These are phyloP conservation scores for Rhodotorula sp. DNA, from an alignment of 1,284 basidiomycete genomes.

Conservation along the genomic window DNA sequence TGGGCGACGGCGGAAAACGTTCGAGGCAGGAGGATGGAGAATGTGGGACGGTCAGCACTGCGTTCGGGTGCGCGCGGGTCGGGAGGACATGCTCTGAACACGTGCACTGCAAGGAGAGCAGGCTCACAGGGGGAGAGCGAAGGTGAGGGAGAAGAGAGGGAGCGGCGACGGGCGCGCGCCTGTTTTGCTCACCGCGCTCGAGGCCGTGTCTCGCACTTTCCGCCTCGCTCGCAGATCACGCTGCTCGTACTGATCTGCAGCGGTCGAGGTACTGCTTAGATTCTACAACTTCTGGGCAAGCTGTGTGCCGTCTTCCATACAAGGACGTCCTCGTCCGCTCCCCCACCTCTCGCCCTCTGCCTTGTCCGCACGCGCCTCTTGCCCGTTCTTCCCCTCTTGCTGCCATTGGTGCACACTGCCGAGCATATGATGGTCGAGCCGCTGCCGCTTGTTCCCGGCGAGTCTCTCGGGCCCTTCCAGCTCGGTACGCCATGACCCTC, in stretches of 20 bases:
- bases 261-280: too few species aligned
- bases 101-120: neutral
- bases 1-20: neutral
- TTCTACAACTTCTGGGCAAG: too few species aligned
- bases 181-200: neutral
- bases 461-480: conserved; percentile 27
- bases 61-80: neutral
- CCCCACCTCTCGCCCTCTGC: neutral
- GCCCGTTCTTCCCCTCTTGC: neutral
- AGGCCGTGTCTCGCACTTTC: neutral
- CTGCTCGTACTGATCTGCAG: too few species aligned
- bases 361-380: too few species aligned
- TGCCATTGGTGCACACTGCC: neutral
- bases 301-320: too few species aligned
- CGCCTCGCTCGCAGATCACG: too few species aligned
- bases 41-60: too few species aligned
- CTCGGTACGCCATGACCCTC: conserved; percentile 26
- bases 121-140: neutral
- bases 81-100: neutral
- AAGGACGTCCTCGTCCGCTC: neutral
- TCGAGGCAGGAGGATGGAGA: neutral
- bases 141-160: neutral
- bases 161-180: neutral
- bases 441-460: conserved; percentile 20
- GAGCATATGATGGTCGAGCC: neutral